Evolutionary conservation across 176 grass and related monocot species (phyloP), one percentile per base, ranked within the genome.

Genomic region (Themeda triandra): DNA sequence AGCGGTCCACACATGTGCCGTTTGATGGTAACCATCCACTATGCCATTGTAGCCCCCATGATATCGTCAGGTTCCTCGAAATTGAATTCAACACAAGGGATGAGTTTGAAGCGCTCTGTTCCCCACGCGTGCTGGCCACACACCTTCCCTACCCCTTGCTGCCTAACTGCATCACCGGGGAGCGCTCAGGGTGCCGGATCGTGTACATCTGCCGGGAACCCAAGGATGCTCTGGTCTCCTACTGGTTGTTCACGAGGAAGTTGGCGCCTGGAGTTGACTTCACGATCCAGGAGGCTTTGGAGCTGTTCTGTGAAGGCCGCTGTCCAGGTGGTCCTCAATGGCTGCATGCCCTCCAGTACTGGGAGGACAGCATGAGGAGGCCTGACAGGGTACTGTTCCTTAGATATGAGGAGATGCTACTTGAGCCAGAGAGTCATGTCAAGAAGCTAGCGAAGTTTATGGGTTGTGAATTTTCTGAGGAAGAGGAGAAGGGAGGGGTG

Each of bases 351-450:
- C 27, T 87, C 35, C 25, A 75, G 56, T 87, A 81, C 63, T 66
- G 35, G 77, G 25, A 67, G 32, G 29, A 23, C 41, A 82, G 78
- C 19, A 8, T 70, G 68, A 75, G 42, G 49, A 75, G 21, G 19
- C 76, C 69, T 4, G 28, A 76, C 28, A 59, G 14, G 27, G 32
- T 81, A 13, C 13, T 87, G n/a, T 76, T 87, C 40, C 40, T 87
- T 19, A 18, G 64, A 14, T 68, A 82, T 45, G 79, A 87, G 56
- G 79, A 82, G 3, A 75, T 87, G 78, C 29, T 87, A 1, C 11
- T 4, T 24, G 31, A 60, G 2, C 74, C 74, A 0, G 51, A 4
- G 19, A 6, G 0, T 0, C 35, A 60, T 1, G 6, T 77, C 21
- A 77, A 10, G 53, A 77, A 39, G 53, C 5, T 77, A 5, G 74